Base-by-base conservation (phyloP, 768 basidiomycete genomes). In the Mycena capillaripes region DNA sequence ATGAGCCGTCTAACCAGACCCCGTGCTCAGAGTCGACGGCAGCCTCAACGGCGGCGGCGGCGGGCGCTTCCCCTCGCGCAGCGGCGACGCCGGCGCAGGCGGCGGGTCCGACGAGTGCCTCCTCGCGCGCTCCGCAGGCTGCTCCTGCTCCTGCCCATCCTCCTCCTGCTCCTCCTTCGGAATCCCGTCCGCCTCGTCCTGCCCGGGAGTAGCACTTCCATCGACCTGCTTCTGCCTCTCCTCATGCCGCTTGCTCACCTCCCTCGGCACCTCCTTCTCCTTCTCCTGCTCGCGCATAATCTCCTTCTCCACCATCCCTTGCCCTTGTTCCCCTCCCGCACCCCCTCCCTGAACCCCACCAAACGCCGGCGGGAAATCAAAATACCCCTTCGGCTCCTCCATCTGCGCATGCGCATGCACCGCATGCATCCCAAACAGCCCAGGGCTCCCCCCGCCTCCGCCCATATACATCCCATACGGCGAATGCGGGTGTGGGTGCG, bases 321-420 rank as follows among this genome's bases (percentile, higher is more conserved):
- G n/a, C n/a, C n/a, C n/a, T n/a, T n/a, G n/a, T n/a, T n/a, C n/a
- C n/a, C n/a, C n/a, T n/a, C n/a, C n/a, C n/a, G n/a, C n/a, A n/a
- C n/a, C 50, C 23, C 19, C 14, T 48, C 19, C 16, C 36, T 19
- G 19, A 25, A 3, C 32, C 52, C 50, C 68, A 11, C 27, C 64
- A 27, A 23, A n/a, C 56, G 67, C 56, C 27, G 64, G 66, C 65
- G 74, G 65, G 40, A 75, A 61, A 32, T 75, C 74, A 50, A 75
- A 75, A 40, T 75, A 75, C 36, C 70, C 70, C 70, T 75, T 72
- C 32, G 74, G 74, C 64, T 75, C 74, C 65, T 74, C 71, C 44
- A 46, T 21, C 55, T 2, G 55, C 61, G 9, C 21, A 21, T 21
- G 19, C 29, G 27, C 11, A 25, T n/a, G 56, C 65, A 75, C 29